Evolutionary conservation across 768 basidiomycete species (phyloP).

Genomic region (Lactifluus hygrophoroides): DNA sequence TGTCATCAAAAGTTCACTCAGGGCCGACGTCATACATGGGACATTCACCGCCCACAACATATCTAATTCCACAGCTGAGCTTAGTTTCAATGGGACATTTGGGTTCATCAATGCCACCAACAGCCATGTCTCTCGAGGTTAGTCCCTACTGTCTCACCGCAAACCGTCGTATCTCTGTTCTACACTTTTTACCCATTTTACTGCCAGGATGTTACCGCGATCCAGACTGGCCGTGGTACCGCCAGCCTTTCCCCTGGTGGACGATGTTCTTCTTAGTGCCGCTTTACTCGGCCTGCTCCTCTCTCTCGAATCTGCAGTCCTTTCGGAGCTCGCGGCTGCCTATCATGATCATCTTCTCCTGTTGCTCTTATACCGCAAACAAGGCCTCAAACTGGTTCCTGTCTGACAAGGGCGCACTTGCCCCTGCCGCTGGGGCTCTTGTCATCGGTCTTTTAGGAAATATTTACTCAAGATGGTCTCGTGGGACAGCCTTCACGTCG

Average conservation of each 20-base stretch:
- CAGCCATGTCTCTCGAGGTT: conserved; percentile 26
- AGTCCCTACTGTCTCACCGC: neutral
- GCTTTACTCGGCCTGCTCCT: conserved; percentile 62
- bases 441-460: conserved; percentile 75
- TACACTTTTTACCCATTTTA: neutral
- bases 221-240: conserved; percentile 67
- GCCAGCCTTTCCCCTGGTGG: conserved; percentile 77
- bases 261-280: conserved; percentile 71
- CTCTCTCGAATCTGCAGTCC: conserved; percentile 68
- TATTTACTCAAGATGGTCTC: conserved; percentile 63
- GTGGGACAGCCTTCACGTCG: conserved; percentile 79
- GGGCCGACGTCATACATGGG: conserved; percentile 39
- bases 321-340: conserved; percentile 61
- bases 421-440: conserved; percentile 71
- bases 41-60: conserved; percentile 36
- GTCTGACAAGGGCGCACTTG: conserved; percentile 61
- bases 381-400: conserved; percentile 51
- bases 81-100: conserved; percentile 25
- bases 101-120: conserved; percentile 26
- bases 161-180: neutral
- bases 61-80: conserved; percentile 21
- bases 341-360: conserved; percentile 73
- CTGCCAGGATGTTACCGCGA: conserved; percentile 64
- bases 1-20: conserved; percentile 25
- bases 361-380: conserved; percentile 65